Evolutionary conservation across 306 rosid species (phyloP).

Genomic region (Vigna nakashimae): DNA sequence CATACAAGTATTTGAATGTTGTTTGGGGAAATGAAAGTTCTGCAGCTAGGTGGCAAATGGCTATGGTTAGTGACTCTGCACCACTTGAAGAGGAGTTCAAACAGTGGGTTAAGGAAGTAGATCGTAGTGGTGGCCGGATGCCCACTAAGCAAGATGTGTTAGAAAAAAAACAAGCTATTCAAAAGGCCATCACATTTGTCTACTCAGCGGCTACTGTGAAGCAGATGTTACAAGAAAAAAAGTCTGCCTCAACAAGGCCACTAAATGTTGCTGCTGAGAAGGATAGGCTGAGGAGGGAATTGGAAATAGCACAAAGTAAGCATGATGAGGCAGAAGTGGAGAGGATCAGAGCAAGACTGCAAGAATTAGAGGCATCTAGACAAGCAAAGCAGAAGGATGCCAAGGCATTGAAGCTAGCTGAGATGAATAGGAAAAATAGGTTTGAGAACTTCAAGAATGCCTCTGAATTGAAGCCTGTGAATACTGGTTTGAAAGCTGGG

Average conservation of each 20-base stretch:
- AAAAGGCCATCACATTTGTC: constrained; percentile 65
- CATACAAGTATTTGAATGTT: constrained; percentile 79
- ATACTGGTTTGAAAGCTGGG: constrained; percentile 71
- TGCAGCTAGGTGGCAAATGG: constrained; percentile 98
- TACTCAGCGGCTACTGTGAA: constrained; percentile 88
- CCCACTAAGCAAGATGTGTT: constrained; percentile 72
- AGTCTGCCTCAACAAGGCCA: constrained; percentile 81
- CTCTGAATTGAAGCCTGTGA: constrained; percentile 69
- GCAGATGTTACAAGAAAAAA: constrained; percentile 89
- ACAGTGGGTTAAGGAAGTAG: constrained; percentile 92
- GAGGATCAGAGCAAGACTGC: constrained; percentile 68
- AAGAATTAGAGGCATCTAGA: constrained; percentile 75
- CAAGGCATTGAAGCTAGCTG: constrained; percentile 82
- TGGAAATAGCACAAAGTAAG: constrained; percentile 76
- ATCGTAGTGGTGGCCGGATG: constrained; percentile 80
- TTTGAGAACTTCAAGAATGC: constrained; percentile 93
- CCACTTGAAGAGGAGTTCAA: constrained; percentile 84
- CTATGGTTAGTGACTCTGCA: constrained; percentile 82
- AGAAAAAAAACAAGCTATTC: constrained; percentile 75
- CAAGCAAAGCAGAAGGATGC: constrained; percentile 62
- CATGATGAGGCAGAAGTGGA: constrained; percentile 67
- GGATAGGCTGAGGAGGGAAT: constrained; percentile 80
- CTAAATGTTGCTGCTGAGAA: constrained; percentile 89
- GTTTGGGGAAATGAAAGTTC: constrained; percentile 90
- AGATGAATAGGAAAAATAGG: constrained; percentile 91